Base-by-base conservation (phyloP, 768 basidiomycete species). In the Coprinopsis cinerea region DNA sequence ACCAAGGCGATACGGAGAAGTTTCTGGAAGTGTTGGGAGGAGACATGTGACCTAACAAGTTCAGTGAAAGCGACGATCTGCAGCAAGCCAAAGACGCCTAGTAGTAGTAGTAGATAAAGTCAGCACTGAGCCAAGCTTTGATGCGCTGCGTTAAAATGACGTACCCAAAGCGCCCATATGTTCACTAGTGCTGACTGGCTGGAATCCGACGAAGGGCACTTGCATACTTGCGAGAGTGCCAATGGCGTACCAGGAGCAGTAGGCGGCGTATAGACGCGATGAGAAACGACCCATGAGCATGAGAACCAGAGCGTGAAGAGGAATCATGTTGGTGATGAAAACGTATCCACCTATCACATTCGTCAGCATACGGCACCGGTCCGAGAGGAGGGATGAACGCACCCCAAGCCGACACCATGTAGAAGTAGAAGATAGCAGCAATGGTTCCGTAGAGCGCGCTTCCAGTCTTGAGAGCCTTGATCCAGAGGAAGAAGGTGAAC, bases 361-460 rank as follows among this genome's bases (percentile, higher is more conserved):
- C 18, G 10, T 53, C 23, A 48, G 46, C 17, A 40, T 18, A 55
- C 47, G 49, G 34, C 51, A 37, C 30, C 2, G 23, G 17, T 37
- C 20, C 51, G 44, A 32, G 3, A 49, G 14, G 17, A 23, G 32
- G 32, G 45, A 15, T 26, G 28, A 25, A 69, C 79, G 51, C 59
- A 88, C 95, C 96, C 96, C 96, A 99, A 25, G 96, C 96, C 46
- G 96, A 95, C n/a, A 99, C 96, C 96, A 99, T 99, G 78, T 98
- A 99, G 58, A 97, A 98, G 72, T 99, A 99, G 71, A 98, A 98
- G 2, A 98, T 70, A 15, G 94, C 96, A 39, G 96, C 85, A 34
- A 90, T 61, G 22, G 90, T 89, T 18, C 92, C 95, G 57, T 82
- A 96, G 53, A 95, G 79, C 1, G 92, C 93, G 53, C 92, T 95